These are phyloP conservation scores for Trypanosoma brucei DNA, from an alignment of 208 protist species.

Conservation along the genomic window DNA sequence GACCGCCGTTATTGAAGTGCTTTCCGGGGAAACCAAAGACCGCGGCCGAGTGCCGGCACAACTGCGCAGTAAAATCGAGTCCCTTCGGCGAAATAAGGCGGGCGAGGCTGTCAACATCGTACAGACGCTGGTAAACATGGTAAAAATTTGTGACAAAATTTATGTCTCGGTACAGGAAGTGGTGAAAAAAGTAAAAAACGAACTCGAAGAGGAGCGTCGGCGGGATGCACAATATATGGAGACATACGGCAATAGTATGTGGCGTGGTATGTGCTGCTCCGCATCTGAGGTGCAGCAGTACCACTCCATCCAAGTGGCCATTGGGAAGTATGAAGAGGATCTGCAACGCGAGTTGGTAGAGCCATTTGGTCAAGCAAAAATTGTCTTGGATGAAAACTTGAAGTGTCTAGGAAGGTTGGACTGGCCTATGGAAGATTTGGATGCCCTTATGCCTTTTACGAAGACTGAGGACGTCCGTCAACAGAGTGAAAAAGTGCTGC, in stretches of 20 bases:
- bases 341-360: constrained; percentile 40
- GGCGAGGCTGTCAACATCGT: constrained; percentile 30
- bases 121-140: constrained; percentile 37
- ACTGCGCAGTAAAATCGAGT: constrained; percentile 52
- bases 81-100: constrained; percentile 39
- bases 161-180: constrained; percentile 38
- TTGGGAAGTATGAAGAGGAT: constrained; percentile 50
- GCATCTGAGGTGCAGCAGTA: constrained; percentile 49
- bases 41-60: constrained; percentile 55
- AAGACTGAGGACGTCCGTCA: constrained; percentile 58
- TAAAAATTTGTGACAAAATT: constrained; percentile 56
- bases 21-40: constrained; percentile 46
- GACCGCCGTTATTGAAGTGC: constrained; percentile 44
- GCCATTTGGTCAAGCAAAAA: constrained; percentile 44
- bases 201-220: constrained; percentile 53
- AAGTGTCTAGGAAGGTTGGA: constrained; percentile 63
- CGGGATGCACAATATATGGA: constrained; percentile 40
- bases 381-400: constrained; percentile 41
- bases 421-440: constrained; percentile 65
- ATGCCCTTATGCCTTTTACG: constrained; percentile 80
- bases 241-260: constrained; percentile 71
- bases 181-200: constrained; percentile 48
- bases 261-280: constrained; percentile 43
- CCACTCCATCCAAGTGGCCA: constrained; percentile 38
- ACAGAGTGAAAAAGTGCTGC: constrained; percentile 51